A percentile compares a stretch with the other conserved stretches of the same genome.
phyloP scores from a whole-genome alignment of 2,329 filamentous ascomycete species.

The Elsinoe batatas region DNA sequence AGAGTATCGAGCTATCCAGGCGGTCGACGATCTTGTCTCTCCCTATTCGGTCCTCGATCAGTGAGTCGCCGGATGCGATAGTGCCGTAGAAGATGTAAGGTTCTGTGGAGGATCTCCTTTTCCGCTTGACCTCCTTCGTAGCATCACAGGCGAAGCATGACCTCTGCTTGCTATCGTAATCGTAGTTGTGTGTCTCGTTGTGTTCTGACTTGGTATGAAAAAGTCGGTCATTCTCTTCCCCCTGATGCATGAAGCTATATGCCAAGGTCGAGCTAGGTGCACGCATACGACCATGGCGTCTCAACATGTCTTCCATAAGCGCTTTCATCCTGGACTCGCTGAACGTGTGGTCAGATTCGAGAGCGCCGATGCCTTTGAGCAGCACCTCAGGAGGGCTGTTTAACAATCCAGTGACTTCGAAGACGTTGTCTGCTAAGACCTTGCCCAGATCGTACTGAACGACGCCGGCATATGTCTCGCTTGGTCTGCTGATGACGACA shows the following conservation, averaged over 20 bases:
- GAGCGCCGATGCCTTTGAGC: background rate
- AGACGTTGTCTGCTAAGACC: background rate
- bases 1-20: constrained; percentile 12
- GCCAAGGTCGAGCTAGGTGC: background rate
- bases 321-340: background rate
- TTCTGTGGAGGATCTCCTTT: background rate
- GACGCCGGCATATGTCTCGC: constrained; percentile 17
- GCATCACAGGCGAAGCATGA: background rate
- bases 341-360: background rate
- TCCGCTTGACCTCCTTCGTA: background rate
- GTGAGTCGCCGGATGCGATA: constrained; percentile 31
- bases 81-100: constrained; percentile 28
- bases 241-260: background rate
- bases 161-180: too few species aligned
- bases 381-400: constrained; percentile 13
- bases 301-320: background rate
- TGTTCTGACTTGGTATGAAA: background rate
- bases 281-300: background rate
- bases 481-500: constrained; percentile 20
- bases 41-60: constrained; percentile 23
- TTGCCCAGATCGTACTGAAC: constrained; percentile 22
- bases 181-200: too few species aligned
- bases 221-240: background rate
- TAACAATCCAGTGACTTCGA: constrained; percentile 18
- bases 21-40: constrained; percentile 20